Conservation (phyloP, 345 rosid species). For the Firmiana major region DNA sequence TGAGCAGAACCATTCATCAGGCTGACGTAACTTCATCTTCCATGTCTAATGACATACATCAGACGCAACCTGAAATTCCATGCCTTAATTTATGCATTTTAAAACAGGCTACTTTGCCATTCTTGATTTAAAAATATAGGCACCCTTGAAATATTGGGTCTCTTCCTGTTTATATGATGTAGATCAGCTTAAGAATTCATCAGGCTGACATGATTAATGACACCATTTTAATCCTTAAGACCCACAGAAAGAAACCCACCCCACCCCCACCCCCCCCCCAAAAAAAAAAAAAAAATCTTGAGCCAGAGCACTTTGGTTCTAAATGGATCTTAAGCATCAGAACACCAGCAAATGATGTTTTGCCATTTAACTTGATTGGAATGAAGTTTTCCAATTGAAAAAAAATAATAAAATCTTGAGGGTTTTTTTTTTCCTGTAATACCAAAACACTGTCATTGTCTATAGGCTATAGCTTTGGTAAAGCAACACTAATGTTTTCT, state of each 20-base stretch:
- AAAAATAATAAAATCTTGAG: not conserved
- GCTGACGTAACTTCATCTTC: not conserved
- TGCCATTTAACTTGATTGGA: not conserved
- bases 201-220: conserved; percentile 10
- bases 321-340: not conserved
- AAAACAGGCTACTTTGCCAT: not conserved
- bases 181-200: not conserved
- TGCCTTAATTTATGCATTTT: not conserved
- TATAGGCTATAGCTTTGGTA: not conserved
- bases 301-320: not conserved
- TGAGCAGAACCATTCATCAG: conserved; percentile 12
- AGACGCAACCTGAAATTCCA: not conserved
- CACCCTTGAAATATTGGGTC: not conserved
- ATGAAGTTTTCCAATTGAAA: not conserved
- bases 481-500: not conserved
- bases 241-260: not conserved
- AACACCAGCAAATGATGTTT: conserved; percentile 4
- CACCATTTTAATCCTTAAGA: not conserved
- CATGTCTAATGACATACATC: not conserved
- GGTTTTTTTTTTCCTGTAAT: not conserved
- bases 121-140: not conserved
- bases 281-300: not conserved
- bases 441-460: not conserved
- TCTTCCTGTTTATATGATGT: not conserved
- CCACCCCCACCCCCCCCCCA: too few species aligned